Base-by-base conservation (phyloP, 768 basidiomycete species). In the Butyriboletus loyo region DNA sequence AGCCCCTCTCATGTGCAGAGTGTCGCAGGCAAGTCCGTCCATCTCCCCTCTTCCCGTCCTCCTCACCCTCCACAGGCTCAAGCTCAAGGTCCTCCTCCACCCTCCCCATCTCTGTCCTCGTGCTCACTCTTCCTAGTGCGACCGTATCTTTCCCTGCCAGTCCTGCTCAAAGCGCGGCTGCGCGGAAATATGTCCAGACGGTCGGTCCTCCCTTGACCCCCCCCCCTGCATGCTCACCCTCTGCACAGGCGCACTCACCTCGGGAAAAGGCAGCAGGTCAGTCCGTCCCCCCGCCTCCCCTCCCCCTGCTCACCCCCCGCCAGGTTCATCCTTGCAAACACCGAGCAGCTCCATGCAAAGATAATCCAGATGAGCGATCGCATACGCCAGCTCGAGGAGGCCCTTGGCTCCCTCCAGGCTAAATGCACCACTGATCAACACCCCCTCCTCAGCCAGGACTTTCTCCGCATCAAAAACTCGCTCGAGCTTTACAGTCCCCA, bases 251-350 rank as follows among this genome's bases (percentile, higher is more conserved):
- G 76, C 82, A 55, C 70, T 84, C 60, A 84, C 82, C 14, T 83
- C 82, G 34, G 82, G 82, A 48, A 76, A 79, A 54, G 82, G 84
- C 65, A 83, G 82, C 72, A 81, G 83, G 83, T 80, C 61, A 50
- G 74, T 65, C 50, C 38, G 21, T 0, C 5, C 36, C 6, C 21
- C 0, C 35, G 8, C 17, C 36, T 5, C 32, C 5, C 11, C 40
- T 46, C 41, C 47, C 41, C 39, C 49, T 51, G 46, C 56, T 60
- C 54, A 50, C 34, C 51, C 60, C 41, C 50, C 50, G 35, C 41
- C 53, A 84, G 84, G 49, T 86, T 85, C 55, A 85, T 86, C 57
- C 79, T 86, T 32, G 84, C 84, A 14, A 83, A 84, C 58, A 84
- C 84, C 8, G 83, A 83, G 54, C 81, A 84, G 60, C 69, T 85